Evolutionary conservation across 208 protist species (phyloP).

Genomic region (Lotmaria passim): DNA sequence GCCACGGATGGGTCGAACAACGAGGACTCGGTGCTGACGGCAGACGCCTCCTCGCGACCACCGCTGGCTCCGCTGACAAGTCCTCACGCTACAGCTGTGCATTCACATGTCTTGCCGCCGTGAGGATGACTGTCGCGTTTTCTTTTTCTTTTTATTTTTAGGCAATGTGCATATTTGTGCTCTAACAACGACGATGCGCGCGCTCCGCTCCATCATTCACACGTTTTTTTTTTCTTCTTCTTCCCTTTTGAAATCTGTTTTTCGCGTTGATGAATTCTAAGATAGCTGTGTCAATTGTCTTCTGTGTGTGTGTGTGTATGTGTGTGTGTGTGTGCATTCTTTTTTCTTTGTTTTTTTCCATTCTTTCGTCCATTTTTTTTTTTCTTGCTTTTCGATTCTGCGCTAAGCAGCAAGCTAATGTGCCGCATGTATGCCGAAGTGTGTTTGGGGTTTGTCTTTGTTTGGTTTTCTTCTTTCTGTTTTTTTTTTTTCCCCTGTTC

Average conservation of each 20-base stretch:
- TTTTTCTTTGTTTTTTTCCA: neutral
- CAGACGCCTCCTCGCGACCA: constrained; percentile 2
- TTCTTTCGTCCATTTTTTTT: neutral
- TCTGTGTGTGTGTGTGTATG: neutral
- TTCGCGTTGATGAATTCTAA: too few species aligned
- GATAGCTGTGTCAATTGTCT: too few species aligned
- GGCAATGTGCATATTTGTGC: too few species aligned
- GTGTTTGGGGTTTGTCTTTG: neutral
- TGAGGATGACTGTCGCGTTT: too few species aligned
- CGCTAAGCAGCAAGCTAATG: neutral
- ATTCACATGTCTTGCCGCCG: too few species aligned
- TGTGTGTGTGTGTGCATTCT: neutral
- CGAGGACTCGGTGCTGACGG: constrained; percentile 10
- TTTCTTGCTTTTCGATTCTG: neutral
- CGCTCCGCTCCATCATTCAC: too few species aligned
- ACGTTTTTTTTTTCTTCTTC: constrained; percentile 20
- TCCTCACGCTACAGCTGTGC: too few species aligned
- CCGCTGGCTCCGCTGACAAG: neutral
- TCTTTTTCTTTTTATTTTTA: too few species aligned
- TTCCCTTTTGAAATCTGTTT: constrained; percentile 17
- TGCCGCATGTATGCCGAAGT: too few species aligned
- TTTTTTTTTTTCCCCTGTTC: neutral
- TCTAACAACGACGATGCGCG: too few species aligned
- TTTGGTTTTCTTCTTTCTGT: neutral
- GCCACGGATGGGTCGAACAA: neutral